phyloP scores from a whole-genome alignment of 768 basidiomycete genomes.

The Psilocybe tampanensis region DNA sequence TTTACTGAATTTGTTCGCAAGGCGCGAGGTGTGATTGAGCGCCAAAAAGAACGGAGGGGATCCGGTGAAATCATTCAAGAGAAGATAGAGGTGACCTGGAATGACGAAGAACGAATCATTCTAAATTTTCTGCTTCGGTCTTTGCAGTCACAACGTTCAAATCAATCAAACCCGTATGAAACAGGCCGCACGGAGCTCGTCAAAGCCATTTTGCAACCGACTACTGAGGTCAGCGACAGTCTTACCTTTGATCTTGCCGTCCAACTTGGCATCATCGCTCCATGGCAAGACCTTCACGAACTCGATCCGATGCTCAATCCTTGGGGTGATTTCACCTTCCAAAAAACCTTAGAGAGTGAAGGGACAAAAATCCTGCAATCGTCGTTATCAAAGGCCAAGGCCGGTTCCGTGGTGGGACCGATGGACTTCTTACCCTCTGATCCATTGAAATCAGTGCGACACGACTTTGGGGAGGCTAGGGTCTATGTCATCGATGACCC shows the following conservation, averaged over 20 bases:
- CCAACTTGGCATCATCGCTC: conserved; percentile 73
- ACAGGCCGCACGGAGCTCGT: conserved; percentile 56
- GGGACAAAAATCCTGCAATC: conserved; percentile 30
- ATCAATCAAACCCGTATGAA: conserved; percentile 66
- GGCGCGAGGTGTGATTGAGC: conserved; percentile 13
- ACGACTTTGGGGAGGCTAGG: conserved; percentile 81
- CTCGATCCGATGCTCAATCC: conserved; percentile 39
- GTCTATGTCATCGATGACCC: conserved; percentile 89
- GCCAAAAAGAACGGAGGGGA: not conserved
- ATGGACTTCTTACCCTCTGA: conserved; percentile 70
- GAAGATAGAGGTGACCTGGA: conserved; percentile 43
- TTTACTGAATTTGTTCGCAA: conserved; percentile 18
- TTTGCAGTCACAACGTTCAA: conserved; percentile 46
- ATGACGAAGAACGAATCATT: conserved; percentile 54
- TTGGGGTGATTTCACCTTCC: conserved; percentile 32
- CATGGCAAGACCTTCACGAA: conserved; percentile 75
- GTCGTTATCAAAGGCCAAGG: conserved; percentile 26
- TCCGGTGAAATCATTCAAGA: conserved; percentile 16
- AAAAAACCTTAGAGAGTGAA: conserved; percentile 23
- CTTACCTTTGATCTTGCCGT: conserved; percentile 52
- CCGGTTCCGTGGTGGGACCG: conserved; percentile 46
- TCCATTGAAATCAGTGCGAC: conserved; percentile 68
- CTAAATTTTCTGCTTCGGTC: conserved; percentile 60
- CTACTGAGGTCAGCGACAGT: conserved; percentile 30
- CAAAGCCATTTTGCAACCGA: conserved; percentile 50